phyloP scores from a whole-genome alignment of 371 early-diverging fungal genomes.

The Mortierella sp. region DNA sequence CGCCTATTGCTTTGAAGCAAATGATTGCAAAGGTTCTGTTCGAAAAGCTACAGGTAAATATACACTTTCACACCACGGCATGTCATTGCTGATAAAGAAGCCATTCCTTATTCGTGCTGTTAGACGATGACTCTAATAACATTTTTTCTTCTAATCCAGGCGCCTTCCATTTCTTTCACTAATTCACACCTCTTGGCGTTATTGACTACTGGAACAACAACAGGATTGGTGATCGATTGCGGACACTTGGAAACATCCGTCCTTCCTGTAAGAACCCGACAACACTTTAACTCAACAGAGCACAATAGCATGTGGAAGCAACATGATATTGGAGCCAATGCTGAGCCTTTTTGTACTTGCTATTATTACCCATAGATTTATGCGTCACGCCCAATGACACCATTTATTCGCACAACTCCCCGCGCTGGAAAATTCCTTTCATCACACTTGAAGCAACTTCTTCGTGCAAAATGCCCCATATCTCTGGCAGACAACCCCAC shows the following conservation, averaged over 20 bases:
- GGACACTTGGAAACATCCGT: conserved; percentile 84
- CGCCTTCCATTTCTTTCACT: conserved; percentile 86
- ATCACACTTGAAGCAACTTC: conserved; percentile 67
- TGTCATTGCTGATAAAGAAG: neutral
- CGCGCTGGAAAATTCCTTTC: conserved; percentile 79
- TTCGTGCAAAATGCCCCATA: conserved; percentile 59
- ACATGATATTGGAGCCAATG: too few relatives aligned
- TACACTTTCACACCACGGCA: neutral
- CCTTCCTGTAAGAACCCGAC: conserved; percentile 75
- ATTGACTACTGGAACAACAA: conserved; percentile 81
- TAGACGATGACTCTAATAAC: neutral
- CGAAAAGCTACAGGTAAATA: conserved; percentile 78
- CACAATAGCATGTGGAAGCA: neutral
- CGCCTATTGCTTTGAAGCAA: conserved; percentile 81
- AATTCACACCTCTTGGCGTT: conserved; percentile 82
- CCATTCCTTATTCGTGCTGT: neutral
- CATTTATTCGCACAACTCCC: conserved; percentile 76
- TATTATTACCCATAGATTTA: conserved; percentile 67
- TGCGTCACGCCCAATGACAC: conserved; percentile 80
- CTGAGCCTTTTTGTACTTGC: too few relatives aligned
- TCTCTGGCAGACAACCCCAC: conserved; percentile 54
- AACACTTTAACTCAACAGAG: neutral
- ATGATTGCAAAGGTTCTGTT: conserved; percentile 81
- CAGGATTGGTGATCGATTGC: conserved; percentile 89
- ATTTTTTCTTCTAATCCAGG: conserved; percentile 53